These are phyloP conservation scores for Macadamia tetraphylla DNA, from an alignment of 164 flowering plant species.

Conservation along the genomic window DNA sequence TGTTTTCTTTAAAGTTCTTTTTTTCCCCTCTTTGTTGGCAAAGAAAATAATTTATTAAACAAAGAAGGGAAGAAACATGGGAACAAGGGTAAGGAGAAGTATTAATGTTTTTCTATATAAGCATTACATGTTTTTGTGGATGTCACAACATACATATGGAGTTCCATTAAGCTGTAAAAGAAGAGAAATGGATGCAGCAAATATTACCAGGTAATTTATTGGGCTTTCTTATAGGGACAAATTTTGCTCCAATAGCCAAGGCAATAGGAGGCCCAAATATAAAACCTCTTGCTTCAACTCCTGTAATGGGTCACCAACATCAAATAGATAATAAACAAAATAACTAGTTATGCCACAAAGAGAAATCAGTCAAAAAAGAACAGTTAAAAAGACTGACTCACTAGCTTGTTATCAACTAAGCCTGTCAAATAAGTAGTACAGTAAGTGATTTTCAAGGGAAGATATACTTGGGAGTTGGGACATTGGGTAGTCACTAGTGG, in stretches of 20 bases:
- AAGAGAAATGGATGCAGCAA: not conserved
- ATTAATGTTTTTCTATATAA: too few species aligned
- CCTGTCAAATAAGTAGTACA: not conserved
- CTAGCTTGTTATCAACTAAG: not conserved
- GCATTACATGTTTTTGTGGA: too few species aligned
- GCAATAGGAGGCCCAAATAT: slow-evolving; percentile 99
- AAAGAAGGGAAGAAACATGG: too few species aligned
- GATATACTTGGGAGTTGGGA: not conserved
- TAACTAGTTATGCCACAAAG: too few species aligned
- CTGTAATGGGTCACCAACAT: slow-evolving; percentile 33
- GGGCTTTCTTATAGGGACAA: slow-evolving; percentile 97
- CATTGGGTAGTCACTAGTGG: too few species aligned
- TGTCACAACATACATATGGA: not conserved
- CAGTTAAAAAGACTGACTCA: too few species aligned
- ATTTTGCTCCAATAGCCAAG: slow-evolving; percentile 92
- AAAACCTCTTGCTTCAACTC: slow-evolving; percentile 96
- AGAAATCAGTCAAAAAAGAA: too few species aligned
- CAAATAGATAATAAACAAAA: slow-evolving; percentile 1
- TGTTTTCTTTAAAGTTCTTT: too few species aligned
- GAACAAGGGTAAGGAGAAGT: too few species aligned
- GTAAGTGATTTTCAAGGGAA: not conserved
- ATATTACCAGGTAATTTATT: slow-evolving; percentile 81
- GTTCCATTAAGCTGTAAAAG: not conserved
- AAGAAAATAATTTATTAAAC: too few species aligned
- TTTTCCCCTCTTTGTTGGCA: too few species aligned